phyloP scores from a whole-genome alignment of 768 basidiomycete species.

The Suillus clintonianus region DNA sequence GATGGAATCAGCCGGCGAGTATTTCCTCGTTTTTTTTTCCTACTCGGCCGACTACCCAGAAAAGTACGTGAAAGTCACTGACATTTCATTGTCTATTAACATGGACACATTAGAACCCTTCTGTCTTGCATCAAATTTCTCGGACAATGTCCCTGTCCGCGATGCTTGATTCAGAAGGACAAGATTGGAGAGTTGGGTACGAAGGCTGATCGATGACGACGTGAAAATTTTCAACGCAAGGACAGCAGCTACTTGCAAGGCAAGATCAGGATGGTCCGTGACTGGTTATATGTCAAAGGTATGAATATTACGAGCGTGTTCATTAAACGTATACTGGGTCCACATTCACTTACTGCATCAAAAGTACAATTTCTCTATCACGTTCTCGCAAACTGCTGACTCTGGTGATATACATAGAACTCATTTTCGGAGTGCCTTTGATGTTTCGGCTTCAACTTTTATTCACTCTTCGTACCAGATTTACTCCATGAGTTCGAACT shows the following conservation, averaged over 20 bases:
- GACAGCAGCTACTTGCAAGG: background rate
- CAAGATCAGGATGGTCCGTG: conserved; percentile 2
- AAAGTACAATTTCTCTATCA: background rate
- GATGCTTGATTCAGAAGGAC: conserved; percentile 12
- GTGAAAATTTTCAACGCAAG: background rate
- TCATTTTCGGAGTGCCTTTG: conserved; percentile 32
- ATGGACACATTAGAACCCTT: conserved; percentile 13
- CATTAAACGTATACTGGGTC: background rate
- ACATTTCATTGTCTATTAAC: conserved; percentile 3
- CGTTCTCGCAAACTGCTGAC: background rate
- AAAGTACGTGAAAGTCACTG: conserved; percentile 26
- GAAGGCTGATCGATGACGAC: background rate
- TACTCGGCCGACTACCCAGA: conserved; percentile 33
- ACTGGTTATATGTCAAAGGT: conserved; percentile 8
- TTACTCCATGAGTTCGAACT: conserved; percentile 41
- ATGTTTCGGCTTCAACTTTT: conserved; percentile 23
- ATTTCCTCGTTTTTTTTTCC: conserved; percentile 19
- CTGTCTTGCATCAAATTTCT: conserved; percentile 21
- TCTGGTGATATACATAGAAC: conserved; percentile 25
- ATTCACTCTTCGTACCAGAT: conserved; percentile 32
- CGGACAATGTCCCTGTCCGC: conserved; percentile 20
- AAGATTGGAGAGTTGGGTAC: conserved; percentile 15
- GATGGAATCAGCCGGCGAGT: conserved; percentile 18
- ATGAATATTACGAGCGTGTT: background rate
- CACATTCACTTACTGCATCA: background rate